These are phyloP conservation scores for Penicillium cataractarum DNA, from an alignment of 495 filamentous ascomycete species.

Conservation along the genomic window DNA sequence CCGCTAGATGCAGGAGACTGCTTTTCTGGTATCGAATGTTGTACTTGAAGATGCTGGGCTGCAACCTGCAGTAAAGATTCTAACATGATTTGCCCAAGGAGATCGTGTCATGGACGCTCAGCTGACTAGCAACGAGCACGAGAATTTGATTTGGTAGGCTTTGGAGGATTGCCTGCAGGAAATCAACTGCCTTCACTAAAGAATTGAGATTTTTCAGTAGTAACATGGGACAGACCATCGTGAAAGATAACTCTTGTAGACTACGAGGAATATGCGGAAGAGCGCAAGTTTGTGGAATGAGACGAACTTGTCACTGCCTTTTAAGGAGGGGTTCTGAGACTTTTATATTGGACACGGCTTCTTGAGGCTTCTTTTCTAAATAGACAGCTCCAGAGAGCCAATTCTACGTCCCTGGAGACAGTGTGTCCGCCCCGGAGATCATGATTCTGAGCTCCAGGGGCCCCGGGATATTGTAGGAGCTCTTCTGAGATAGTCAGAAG, in stretches of 20 bases:
- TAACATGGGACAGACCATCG: not conserved
- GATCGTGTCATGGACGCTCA: not conserved
- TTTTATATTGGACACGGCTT: not conserved
- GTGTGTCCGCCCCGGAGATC: not conserved
- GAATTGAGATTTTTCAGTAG: not conserved
- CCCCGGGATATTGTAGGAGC: not conserved
- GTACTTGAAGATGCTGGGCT: not conserved
- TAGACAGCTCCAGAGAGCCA: not conserved
- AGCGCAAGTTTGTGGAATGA: not conserved
- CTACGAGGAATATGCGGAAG: not conserved
- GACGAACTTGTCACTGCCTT: not conserved
- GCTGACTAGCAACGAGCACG: not conserved
- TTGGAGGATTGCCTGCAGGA: not conserved
- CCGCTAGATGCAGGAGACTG: not conserved
- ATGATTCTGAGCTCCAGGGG: not conserved
- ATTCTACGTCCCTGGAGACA: not conserved
- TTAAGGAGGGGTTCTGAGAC: not conserved
- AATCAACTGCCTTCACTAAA: not conserved
- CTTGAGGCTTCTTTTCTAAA: not conserved
- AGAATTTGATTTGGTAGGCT: not conserved
- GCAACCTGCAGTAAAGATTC: not conserved
- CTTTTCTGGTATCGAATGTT: not conserved
- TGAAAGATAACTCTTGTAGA: not conserved
- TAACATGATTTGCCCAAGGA: not conserved
- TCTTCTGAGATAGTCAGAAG: not conserved